Evolutionary conservation across 805 yeast genomes (phyloP).

Genomic region (Candida michaelii): DNA sequence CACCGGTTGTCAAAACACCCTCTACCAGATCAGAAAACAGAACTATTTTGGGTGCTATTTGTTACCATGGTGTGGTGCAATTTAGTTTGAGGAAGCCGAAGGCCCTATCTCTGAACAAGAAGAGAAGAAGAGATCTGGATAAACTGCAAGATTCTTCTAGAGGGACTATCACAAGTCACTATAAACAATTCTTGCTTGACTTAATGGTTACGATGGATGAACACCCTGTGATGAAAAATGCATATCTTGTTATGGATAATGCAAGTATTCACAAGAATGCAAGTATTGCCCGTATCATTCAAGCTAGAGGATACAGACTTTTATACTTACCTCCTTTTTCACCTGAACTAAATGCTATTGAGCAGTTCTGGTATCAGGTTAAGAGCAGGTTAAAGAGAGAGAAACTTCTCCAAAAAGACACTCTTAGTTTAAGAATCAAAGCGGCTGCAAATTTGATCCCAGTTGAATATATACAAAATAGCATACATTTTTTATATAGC

Average conservation of each 20-base stretch:
- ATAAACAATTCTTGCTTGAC: slow-evolving; percentile 13
- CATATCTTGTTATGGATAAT: slow-evolving; percentile 16
- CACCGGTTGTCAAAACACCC: too few relatives aligned
- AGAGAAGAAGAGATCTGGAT: too few relatives aligned
- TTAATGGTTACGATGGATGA: slow-evolving; percentile 10
- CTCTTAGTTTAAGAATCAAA: slow-evolving; percentile 7
- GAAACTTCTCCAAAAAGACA: slow-evolving; percentile 7
- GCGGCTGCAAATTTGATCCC: slow-evolving; percentile 11
- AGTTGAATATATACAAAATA: slow-evolving; percentile 4
- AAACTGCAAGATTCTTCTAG: too few relatives aligned
- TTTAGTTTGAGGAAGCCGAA: too few relatives aligned
- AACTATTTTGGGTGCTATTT: too few relatives aligned
- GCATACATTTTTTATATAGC: too few relatives aligned
- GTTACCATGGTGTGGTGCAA: too few relatives aligned
- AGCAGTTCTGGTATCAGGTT: slow-evolving; percentile 16
- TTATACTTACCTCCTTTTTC: slow-evolving; percentile 16
- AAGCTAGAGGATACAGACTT: slow-evolving; percentile 13
- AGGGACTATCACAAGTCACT: slow-evolving; percentile 14
- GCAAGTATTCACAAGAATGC: slow-evolving; percentile 16
- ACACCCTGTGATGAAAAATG: slow-evolving; percentile 3
- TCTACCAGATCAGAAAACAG: too few relatives aligned
- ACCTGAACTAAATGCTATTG: slow-evolving; percentile 16
- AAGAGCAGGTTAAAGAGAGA: slow-evolving; percentile 7
- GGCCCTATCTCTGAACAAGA: too few relatives aligned
- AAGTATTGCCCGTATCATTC: slow-evolving; percentile 12